Percentiles rank a stretch among this genome's conserved stretches.
Conservation (phyloP, 352 stramenopile species). For the Blastocystis sp. region DNA sequence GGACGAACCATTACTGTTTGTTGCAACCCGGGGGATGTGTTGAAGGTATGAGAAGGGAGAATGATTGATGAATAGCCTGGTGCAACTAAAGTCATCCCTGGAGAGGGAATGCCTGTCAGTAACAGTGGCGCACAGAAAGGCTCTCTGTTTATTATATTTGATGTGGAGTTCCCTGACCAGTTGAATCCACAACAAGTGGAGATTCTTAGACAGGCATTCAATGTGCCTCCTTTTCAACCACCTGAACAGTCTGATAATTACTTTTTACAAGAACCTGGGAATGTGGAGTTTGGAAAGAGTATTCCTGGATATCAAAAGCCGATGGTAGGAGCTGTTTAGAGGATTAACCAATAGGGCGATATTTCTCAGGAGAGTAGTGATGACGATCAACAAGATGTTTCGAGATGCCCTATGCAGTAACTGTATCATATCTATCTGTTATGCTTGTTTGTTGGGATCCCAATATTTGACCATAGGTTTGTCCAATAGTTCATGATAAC, state of each 20-base stretch:
- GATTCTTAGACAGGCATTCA: background rate
- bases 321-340: background rate
- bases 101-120: constrained; percentile 93
- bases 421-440: constrained; percentile 1
- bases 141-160: constrained; percentile 94
- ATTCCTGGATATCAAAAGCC: background rate
- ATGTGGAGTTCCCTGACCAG: constrained; percentile 89
- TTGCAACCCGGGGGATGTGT: constrained; percentile 63
- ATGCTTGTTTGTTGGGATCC: constrained; percentile 13
- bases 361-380: background rate
- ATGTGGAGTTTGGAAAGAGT: constrained; percentile 17
- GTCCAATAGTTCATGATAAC: background rate
- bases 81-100: constrained; percentile 73
- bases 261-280: background rate
- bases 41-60: constrained; percentile 50
- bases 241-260: background rate
- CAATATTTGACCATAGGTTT: background rate
- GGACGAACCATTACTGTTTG: constrained; percentile 69
- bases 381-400: background rate
- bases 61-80: constrained; percentile 73
- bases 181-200: constrained; percentile 60
- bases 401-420: constrained; percentile 30
- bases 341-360: constrained; percentile 7
- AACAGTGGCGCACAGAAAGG: constrained; percentile 95
- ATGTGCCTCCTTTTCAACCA: background rate